phyloP scores from a whole-genome alignment of 179 eudicot species.

The Actinidia arguta region DNA sequence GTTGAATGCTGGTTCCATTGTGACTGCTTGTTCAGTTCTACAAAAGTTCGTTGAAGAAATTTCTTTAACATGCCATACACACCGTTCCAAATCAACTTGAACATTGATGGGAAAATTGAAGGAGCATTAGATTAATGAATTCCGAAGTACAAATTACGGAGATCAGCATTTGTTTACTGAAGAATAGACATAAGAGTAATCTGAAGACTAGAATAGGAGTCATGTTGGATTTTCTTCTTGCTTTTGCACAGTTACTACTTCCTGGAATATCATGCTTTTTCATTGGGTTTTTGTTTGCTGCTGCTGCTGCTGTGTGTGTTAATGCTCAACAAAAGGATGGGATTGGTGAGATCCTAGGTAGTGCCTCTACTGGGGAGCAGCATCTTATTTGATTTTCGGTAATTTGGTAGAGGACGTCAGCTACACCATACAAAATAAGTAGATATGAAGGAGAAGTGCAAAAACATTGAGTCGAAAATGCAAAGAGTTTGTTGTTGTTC shows the following conservation, averaged over 20 bases:
- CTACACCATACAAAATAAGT: neutral
- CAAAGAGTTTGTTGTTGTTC: neutral
- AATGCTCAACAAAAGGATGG: neutral
- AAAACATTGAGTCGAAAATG: neutral
- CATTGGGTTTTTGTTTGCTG: too few relatives aligned
- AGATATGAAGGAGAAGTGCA: neutral
- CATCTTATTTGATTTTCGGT: neutral
- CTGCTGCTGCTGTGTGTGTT: too few relatives aligned
- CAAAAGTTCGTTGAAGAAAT: neutral
- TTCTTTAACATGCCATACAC: slow-evolving; percentile 7
- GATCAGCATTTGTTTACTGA: too few relatives aligned
- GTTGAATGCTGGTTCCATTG: neutral
- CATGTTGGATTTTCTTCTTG: neutral
- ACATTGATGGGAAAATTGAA: neutral
- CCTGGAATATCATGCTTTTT: neutral
- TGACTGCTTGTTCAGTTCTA: slow-evolving; percentile 7
- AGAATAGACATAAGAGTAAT: too few relatives aligned
- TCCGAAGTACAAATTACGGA: neutral
- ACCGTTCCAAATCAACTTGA: neutral
- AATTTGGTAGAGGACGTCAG: neutral
- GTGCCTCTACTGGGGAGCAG: neutral
- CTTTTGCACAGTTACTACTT: too few relatives aligned
- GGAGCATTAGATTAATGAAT: neutral
- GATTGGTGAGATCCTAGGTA: neutral
- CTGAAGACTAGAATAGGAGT: too few relatives aligned